Percentiles rank a stretch among this genome's conserved stretches.
Evolutionary conservation across 495 filamentous ascomycete genomes (phyloP).

Genomic region (Hypomontagnella monticulosa): DNA sequence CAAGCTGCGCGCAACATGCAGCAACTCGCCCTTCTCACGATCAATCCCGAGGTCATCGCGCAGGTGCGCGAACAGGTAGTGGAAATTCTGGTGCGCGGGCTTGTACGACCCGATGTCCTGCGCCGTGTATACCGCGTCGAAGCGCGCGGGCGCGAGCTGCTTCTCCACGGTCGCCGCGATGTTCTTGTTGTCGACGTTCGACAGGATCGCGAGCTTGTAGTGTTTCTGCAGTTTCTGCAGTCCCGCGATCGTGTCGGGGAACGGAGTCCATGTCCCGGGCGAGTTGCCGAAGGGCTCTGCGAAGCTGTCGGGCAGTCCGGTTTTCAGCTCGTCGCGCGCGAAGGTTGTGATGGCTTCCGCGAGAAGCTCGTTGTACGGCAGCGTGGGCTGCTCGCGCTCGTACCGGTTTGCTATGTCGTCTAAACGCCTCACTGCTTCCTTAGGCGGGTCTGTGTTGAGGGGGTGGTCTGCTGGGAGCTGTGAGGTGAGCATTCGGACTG

Average conservation of each 20-base stretch:
- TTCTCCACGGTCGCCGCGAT: conserved; percentile 64
- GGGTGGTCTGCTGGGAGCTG: conserved; percentile 55
- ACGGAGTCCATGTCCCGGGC: conserved; percentile 70
- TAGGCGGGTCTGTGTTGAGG: conserved; percentile 49
- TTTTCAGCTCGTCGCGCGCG: conserved; percentile 49
- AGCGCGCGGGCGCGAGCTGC: conserved; percentile 54
- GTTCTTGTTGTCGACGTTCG: conserved; percentile 74
- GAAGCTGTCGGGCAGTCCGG: conserved; percentile 45
- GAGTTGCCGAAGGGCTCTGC: conserved; percentile 61
- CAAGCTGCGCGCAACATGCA: conserved; percentile 77
- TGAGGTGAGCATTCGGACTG: conserved; percentile 54
- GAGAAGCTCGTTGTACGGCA: conserved; percentile 69
- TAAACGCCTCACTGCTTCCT: conserved; percentile 45
- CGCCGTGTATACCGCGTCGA: conserved; percentile 78
- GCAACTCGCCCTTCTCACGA: conserved; percentile 61
- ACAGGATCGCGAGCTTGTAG: conserved; percentile 77
- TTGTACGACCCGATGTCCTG: conserved; percentile 82
- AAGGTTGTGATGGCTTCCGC: conserved; percentile 59
- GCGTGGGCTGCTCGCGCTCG: conserved; percentile 59
- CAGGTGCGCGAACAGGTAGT: conserved; percentile 66
- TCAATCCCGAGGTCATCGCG: conserved; percentile 64
- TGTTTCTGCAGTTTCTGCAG: conserved; percentile 61
- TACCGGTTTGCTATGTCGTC: conserved; percentile 47
- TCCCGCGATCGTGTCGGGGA: conserved; percentile 70
- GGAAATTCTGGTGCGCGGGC: conserved; percentile 72